Base-by-base conservation (phyloP, 2,329 filamentous ascomycete genomes). In the Fusarium succisae region DNA sequence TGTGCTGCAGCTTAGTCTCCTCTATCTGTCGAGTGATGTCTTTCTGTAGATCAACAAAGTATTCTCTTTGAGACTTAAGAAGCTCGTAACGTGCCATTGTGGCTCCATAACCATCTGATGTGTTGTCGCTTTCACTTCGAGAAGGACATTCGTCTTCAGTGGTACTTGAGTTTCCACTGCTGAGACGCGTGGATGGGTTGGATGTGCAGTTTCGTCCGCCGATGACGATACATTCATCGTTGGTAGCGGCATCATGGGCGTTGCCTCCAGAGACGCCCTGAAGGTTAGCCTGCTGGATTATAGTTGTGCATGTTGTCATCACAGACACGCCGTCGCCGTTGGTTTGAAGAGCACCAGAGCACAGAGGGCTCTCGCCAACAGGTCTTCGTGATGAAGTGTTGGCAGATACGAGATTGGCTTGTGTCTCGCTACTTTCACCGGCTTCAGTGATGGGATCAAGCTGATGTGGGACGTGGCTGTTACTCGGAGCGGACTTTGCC, bases 401-500 rank as follows among this genome's bases (percentile, higher is more conserved):
- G 11, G 35, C 15, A 8, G 38, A 12, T 11, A 41, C 22, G 8
- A 37, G 28, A 22, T 56, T 17, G 6, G 38, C 32, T 15, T 35
- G 24, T 12, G 41, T n/a, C 12, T 70, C 62, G 6, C 39, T 55
- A 8, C 56, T 54, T 17, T 66, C 67, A 17, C 28, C 30, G 15
- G 53, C 50, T n/a, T 74, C 66, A 3, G 57, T 48, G 14, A 67
- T 67, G 9, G 56, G 35, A 15, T 50, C 43, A 14, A 73, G 70
- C 6, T 39, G 22, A 24, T 62, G 53, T 5, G 50, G 51, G 20
- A 45, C n/a, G 5, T 66, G 41, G 6, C 11, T 15, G 22, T 44
- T 47, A 6, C 32, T 43, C 4, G 70, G 72, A 5, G 60, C 67
- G 6, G 72, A 74, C 18, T 62, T 70, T 18, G 51, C 24, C 20